Evolutionary conservation across 1,139 yeast species (phyloP).

Genomic region (Citeromyces hawaiiensis): DNA sequence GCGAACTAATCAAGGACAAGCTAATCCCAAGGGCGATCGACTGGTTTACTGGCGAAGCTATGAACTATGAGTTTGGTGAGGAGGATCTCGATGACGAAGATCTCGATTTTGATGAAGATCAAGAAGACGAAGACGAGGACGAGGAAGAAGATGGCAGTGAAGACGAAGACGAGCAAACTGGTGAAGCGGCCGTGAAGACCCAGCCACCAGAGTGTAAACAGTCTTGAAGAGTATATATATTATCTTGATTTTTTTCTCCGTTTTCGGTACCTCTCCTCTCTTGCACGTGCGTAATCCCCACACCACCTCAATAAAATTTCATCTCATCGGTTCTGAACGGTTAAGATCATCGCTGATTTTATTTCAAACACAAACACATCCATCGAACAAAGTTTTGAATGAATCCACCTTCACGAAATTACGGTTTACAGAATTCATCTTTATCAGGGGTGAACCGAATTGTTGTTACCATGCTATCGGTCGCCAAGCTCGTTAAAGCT

Average conservation of each 20-base stretch:
- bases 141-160: constrained; percentile 33
- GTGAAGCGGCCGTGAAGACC: constrained; percentile 26
- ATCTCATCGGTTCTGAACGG: neutral
- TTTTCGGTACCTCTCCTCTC: no score
- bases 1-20: constrained; percentile 93
- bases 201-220: constrained; percentile 90
- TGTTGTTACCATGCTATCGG: neutral
- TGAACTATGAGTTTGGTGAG: constrained; percentile 42
- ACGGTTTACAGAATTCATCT: neutral
- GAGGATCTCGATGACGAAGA: constrained; percentile 27
- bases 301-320: neutral
- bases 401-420: neutral
- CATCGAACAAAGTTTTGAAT: neutral
- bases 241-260: constrained; percentile 5
- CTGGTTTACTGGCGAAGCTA: constrained; percentile 98
- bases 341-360: no score
- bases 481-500: neutral
- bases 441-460: neutral
- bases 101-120: constrained; percentile 39
- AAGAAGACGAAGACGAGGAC: constrained; percentile 43
- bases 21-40: constrained; percentile 92
- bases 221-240: constrained; percentile 14
- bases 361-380: neutral
- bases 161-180: constrained; percentile 40
- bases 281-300: neutral